Base-by-base conservation (phyloP, 768 basidiomycete genomes). In the Mycena indigotica region DNA sequence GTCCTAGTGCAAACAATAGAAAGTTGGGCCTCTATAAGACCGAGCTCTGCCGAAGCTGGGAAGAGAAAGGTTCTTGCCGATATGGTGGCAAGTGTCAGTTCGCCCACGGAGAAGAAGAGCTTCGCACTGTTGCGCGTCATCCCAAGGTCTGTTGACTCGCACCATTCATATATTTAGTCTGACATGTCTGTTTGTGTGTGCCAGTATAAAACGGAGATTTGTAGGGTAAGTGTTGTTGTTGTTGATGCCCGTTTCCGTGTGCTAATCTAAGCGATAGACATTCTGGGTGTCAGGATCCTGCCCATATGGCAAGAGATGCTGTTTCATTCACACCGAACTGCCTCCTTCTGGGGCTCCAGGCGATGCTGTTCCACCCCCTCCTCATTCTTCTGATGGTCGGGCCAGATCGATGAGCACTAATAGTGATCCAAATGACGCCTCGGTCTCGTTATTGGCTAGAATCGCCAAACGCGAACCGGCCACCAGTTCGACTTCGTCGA, bases 201-300 rank as follows among this genome's bases (percentile, higher is more conserved):
- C n/a, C n/a, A 91, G 91, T 95, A 95, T 74, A 95, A 95, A 74
- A 95, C 93, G 10, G 93, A 95, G 73, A 93, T 95, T 63, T 95
- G 93, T 71, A 85, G 92, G 77, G 91, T 93, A 66, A 62, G 85
- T 73, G 5, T 23, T 50, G n/a, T 57, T 55, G 46, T 28, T 45
- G 52, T 67, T 51, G 17, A 40, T 8, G 53, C 29, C 23, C 23
- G 30, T 28, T 30, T 49, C 49, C 60, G 15, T 56, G 53, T 62
- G 30, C 56, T 63, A n/a, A 56, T 63, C 46, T 66, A 29, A 4
- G 25, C 57, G 24, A 35, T 65, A 93, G 87, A 95, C 93, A 6
- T 95, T 95, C 79, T 95, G 93, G 91, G 88, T 94, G 13, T 93
- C 92, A 46, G 93, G 93, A 25, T 92, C 93, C 17, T 95, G 93